Evolutionary conservation across 345 rosid species (phyloP).

Genomic region (Lepidium sativum): DNA sequence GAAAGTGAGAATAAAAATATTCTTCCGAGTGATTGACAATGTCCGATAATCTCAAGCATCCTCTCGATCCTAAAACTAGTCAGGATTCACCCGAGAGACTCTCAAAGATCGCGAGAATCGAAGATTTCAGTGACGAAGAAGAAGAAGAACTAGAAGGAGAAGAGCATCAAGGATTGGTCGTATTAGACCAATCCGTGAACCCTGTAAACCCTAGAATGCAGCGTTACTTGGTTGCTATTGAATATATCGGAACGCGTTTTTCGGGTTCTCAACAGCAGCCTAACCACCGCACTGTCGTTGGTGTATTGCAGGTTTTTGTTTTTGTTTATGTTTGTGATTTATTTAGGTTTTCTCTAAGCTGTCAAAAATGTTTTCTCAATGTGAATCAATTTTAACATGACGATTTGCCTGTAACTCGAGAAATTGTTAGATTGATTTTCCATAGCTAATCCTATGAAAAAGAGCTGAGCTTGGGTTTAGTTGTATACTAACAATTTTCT

Average conservation of each 20-base stretch:
- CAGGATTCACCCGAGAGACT: conserved; percentile 33
- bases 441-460: not conserved
- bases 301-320: conserved; percentile 64
- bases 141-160: conserved; percentile 17
- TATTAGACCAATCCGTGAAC: conserved; percentile 30
- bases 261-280: conserved; percentile 82
- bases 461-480: not conserved
- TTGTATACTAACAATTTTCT: not conserved
- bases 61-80: conserved; percentile 2
- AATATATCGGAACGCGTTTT: conserved; percentile 84
- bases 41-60: conserved; percentile 37
- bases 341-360: not conserved
- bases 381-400: not conserved
- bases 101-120: conserved; percentile 44
- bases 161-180: conserved; percentile 18
- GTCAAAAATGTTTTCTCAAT: not conserved
- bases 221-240: conserved; percentile 77
- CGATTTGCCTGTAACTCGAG: not conserved
- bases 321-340: not conserved
- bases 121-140: conserved; percentile 23
- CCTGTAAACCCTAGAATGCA: conserved; percentile 45
- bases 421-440: not conserved
- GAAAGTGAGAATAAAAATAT: not conserved
- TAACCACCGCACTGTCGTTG: conserved; percentile 63
- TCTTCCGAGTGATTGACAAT: conserved; percentile 9